phyloP scores from a whole-genome alignment of 2,329 filamentous ascomycete genomes.

The Monosporascus sp. region DNA sequence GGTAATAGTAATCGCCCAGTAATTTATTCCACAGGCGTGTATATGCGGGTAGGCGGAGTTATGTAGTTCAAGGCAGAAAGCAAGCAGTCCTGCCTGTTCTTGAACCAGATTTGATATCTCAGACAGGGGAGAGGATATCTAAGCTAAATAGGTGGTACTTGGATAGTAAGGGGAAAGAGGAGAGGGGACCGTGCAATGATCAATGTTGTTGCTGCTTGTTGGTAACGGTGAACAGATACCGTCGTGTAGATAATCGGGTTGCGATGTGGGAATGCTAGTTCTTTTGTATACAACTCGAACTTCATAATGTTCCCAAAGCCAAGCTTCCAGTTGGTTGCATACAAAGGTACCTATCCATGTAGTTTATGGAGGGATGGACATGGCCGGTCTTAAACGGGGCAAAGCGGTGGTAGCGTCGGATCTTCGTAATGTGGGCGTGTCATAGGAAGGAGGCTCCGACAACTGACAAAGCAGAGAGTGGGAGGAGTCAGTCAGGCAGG shows the following conservation, averaged over 20 bases:
- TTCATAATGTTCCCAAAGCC: not conserved
- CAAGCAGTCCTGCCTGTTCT: not conserved
- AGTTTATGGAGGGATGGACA: not conserved
- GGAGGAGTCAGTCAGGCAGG: constrained; percentile 6
- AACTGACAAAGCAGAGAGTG: not conserved
- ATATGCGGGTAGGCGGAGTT: not conserved
- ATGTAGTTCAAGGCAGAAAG: not conserved
- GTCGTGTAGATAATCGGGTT: not conserved
- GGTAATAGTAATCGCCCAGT: not conserved
- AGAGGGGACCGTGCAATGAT: no score
- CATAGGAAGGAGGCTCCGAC: constrained; percentile 7
- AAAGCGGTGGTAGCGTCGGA: constrained; percentile 5
- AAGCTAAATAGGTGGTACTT: not conserved
- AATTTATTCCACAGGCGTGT: not conserved
- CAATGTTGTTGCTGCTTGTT: not conserved
- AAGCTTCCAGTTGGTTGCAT: not conserved
- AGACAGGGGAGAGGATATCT: not conserved
- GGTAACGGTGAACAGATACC: not conserved
- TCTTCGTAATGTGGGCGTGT: constrained; percentile 22
- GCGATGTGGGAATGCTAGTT: not conserved
- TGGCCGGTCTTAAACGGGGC: not conserved
- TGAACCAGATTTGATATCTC: not conserved
- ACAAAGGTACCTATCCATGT: not conserved
- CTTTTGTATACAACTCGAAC: not conserved
- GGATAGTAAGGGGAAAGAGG: not conserved